Percentiles rank a stretch among this genome's conserved stretches.
phyloP scores from a whole-genome alignment of 495 filamentous ascomycete genomes.

The Hypoxylon crocopeplum region DNA sequence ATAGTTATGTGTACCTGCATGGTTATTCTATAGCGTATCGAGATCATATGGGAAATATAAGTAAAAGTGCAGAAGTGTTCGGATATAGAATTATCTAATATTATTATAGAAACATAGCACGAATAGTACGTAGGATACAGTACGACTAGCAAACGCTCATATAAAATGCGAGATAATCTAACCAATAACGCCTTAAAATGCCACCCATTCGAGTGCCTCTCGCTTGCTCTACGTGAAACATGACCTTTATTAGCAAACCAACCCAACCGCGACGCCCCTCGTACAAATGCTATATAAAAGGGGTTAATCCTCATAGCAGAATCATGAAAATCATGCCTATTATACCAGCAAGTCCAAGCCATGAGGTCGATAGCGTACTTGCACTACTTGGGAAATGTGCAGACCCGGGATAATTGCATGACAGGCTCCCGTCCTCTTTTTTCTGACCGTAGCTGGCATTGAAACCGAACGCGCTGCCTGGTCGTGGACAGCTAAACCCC shows the following conservation, averaged over 20 bases:
- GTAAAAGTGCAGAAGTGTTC: no score
- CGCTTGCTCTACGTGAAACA: constrained; percentile 12
- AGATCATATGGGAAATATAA: no score
- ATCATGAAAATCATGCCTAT: constrained; percentile 17
- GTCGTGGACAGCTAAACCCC: constrained; percentile 76
- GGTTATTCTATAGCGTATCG: no score
- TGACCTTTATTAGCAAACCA: constrained; percentile 6
- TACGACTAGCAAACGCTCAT: no score
- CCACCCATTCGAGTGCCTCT: constrained; percentile 7
- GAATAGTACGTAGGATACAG: no score
- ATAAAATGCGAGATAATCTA: constrained; percentile 13
- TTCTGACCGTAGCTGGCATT: constrained; percentile 69
- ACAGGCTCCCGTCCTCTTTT: constrained; percentile 8
- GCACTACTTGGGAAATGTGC: constrained; percentile 45
- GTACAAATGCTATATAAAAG: constrained; percentile 3
- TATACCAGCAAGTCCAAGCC: constrained; percentile 21
- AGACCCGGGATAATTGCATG: constrained; percentile 57
- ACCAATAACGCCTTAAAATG: constrained; percentile 31
- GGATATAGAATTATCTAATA: no score
- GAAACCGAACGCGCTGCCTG: constrained; percentile 55
- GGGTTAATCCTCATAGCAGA: background rate
- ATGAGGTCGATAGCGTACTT: constrained; percentile 16
- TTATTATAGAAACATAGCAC: no score
- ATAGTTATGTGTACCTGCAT: no score
- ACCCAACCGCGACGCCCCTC: constrained; percentile 14